Evolutionary conservation across 352 stramenopile genomes (phyloP), one percentile per base, ranked within the genome.

Genomic region (Globisporangium cystogenes): DNA sequence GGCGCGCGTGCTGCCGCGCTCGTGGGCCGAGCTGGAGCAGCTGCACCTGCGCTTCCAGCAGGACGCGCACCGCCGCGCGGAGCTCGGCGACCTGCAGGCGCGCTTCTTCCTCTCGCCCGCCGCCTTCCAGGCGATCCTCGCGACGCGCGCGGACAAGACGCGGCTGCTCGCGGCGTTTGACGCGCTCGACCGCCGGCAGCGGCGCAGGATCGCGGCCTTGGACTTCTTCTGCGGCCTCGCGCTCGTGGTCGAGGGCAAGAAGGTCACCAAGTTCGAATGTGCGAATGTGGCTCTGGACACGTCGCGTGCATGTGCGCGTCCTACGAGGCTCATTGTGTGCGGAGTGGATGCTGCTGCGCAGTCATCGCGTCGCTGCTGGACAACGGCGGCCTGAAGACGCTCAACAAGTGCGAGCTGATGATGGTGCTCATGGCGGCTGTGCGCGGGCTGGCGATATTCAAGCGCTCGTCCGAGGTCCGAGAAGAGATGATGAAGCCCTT

Each of bases 201-300:
- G 53, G 29, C 51, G 60, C 4, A 81, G 55, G 21, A 42, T 87
- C 26, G 59, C 61, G 0, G 72, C 57, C 8, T 51, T 86, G 33
- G 76, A 87, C 47, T 87, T 89, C 29, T 87, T 89, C 49, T 74
- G 72, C 16, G 75, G 75, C 0, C 58, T 89, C 16, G 70, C 70
- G 48, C 60, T 89, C 23, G 55, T 83, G 29, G 73, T 80, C 23
- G 68, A 86, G 7, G 72, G 67, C 50, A 87, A 89, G 51, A 89
- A 89, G 50, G 62, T 65, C 0, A 43, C 68, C 47, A 89, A 89
- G 47, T 68, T 87, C 42, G 78, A 84, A 23, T 89, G 78, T 85
- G 48, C 35, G 75, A 26, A 39, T n/a, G 33, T 7, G 33, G 5
- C 26, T 29, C 26, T 6, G 26, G 26, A 29, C 3, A 29, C 11